Conservation (phyloP, 2,329 filamentous ascomycete species). For the Microascus cirrosus region DNA sequence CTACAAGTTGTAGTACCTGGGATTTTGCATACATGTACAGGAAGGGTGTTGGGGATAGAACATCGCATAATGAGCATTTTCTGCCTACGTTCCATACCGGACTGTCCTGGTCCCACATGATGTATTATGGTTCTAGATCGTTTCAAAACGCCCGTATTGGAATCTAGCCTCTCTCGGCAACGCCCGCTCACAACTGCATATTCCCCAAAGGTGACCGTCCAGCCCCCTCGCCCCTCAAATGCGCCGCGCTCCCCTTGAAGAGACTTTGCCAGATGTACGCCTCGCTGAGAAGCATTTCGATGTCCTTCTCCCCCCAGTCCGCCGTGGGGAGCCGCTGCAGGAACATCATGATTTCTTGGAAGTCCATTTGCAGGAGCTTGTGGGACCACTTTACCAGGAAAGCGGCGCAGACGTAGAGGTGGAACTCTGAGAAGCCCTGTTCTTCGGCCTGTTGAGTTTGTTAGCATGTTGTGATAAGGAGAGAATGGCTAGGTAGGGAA, state of each 20-base stretch:
- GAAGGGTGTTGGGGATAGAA: not conserved
- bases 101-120: too few species aligned
- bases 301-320: conserved; percentile 95
- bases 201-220: conserved; percentile 26
- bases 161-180: too few species aligned
- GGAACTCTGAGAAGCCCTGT: conserved; percentile 95
- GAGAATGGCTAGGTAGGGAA: not conserved
- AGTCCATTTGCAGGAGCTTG: conserved; percentile 92
- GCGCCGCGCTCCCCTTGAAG: conserved; percentile 88
- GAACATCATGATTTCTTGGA: conserved; percentile 99
- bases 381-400: conserved; percentile 98
- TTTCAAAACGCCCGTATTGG: too few species aligned
- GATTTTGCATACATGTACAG: not conserved
- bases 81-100: not conserved
- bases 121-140: too few species aligned
- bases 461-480: not conserved
- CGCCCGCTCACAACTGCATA: conserved; percentile 19
- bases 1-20: conserved; percentile 44
- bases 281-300: conserved; percentile 88
- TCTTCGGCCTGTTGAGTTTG: conserved; percentile 66
- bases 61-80: not conserved
- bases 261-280: conserved; percentile 98
- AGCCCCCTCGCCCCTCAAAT: conserved; percentile 49
- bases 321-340: conserved; percentile 86
- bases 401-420: conserved; percentile 94